phyloP scores from a whole-genome alignment of 2,329 filamentous ascomycete genomes.

The Penicillium griseofulvum region DNA sequence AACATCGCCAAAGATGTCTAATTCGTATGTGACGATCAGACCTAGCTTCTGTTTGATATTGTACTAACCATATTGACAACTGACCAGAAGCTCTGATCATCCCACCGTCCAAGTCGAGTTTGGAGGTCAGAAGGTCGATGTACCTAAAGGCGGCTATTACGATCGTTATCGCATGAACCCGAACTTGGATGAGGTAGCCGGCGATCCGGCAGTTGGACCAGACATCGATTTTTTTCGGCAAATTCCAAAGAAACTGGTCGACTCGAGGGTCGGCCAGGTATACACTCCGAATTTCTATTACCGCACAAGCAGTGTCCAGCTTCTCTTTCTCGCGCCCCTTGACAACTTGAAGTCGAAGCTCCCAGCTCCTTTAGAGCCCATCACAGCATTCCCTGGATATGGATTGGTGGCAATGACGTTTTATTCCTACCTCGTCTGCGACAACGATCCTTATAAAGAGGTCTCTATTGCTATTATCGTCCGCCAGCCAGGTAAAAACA shows the following conservation, averaged over 20 bases:
- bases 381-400: slow-evolving; percentile 13
- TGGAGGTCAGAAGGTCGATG: slow-evolving; percentile 10
- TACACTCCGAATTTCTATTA: slow-evolving; percentile 17
- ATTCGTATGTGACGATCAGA: too few species aligned
- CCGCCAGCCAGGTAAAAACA: slow-evolving; percentile 11
- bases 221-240: slow-evolving; percentile 9
- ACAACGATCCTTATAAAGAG: slow-evolving; percentile 17
- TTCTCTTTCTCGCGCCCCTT: slow-evolving; percentile 11
- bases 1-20: too few species aligned
- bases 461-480: slow-evolving; percentile 14
- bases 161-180: slow-evolving; percentile 17
- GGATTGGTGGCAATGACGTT: slow-evolving; percentile 15
- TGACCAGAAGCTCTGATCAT: too few species aligned
- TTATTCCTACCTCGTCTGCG: slow-evolving; percentile 14
- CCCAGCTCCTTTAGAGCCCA: slow-evolving; percentile 14
- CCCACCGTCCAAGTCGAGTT: slow-evolving; percentile 4
- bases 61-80: too few species aligned
- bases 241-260: slow-evolving; percentile 13
- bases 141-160: neutral
- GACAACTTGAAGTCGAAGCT: slow-evolving; percentile 9
- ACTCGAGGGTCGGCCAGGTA: slow-evolving; percentile 13
- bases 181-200: slow-evolving; percentile 13
- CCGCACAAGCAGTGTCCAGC: slow-evolving; percentile 13
- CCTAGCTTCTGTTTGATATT: too few species aligned
- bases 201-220: slow-evolving; percentile 8